Evolutionary conservation across 345 rosid genomes (phyloP).

Genomic region (Theobroma cacao): DNA sequence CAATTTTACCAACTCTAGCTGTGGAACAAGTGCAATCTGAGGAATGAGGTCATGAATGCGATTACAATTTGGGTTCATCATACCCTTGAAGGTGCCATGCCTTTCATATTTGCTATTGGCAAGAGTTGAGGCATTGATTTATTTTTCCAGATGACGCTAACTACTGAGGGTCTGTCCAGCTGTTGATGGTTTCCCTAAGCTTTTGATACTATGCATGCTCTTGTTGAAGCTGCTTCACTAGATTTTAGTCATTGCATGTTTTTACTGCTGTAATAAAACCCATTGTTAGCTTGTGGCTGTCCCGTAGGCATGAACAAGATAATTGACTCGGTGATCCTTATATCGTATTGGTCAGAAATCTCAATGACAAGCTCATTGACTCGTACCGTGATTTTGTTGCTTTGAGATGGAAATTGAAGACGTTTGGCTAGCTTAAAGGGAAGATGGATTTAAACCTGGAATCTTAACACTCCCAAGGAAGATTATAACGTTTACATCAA

Average conservation of each 20-base stretch:
- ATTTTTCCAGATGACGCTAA: neutral
- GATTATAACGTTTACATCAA: no score
- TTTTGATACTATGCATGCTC: neutral
- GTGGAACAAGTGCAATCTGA: conserved; percentile 14
- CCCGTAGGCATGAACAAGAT: no score
- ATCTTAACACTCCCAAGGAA: no score
- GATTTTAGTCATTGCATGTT: neutral
- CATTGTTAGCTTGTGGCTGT: neutral
- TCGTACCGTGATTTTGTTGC: neutral
- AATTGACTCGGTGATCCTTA: no score
- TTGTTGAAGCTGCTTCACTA: neutral
- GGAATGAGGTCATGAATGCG: neutral
- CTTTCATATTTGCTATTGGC: neutral
- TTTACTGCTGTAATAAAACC: neutral
- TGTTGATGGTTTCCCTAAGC: neutral
- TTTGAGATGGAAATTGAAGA: neutral
- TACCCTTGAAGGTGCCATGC: neutral
- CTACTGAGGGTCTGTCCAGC: neutral
- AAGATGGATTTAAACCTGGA: neutral
- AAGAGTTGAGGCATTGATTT: neutral
- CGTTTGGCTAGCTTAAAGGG: neutral
- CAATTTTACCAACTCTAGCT: conserved; percentile 52
- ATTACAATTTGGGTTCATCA: neutral
- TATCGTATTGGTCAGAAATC: no score
- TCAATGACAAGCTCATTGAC: no score